Conservation (phyloP, 1,284 basidiomycete genomes). For the Naganishia sp. region DNA sequence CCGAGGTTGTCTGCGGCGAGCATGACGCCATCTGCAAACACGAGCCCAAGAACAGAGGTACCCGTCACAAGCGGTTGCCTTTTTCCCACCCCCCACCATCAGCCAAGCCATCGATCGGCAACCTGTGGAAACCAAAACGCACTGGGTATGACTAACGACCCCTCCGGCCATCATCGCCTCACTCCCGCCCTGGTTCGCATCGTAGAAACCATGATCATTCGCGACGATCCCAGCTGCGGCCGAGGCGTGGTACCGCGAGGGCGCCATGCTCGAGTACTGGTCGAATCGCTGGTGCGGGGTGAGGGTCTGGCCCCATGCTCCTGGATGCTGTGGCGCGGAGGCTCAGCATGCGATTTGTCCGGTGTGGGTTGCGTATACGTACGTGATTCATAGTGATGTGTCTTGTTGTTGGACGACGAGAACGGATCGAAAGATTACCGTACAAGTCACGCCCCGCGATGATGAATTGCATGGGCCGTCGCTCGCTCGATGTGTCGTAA, state of each 20-base stretch:
- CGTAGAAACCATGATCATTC: slow-evolving; percentile 16
- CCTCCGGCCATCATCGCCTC: slow-evolving; percentile 25
- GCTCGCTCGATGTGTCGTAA: slow-evolving; percentile 17
- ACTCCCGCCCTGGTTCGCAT: slow-evolving; percentile 12
- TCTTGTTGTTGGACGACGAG: neutral
- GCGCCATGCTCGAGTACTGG: slow-evolving; percentile 40
- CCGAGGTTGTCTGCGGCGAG: slow-evolving; percentile 98
- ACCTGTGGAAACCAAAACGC: neutral
- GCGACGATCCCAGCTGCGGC: slow-evolving; percentile 1
- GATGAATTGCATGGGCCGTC: neutral
- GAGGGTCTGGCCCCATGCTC: slow-evolving; percentile 51
- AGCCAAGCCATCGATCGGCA: neutral
- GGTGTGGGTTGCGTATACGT: slow-evolving; percentile 20
- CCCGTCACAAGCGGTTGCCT: slow-evolving; percentile 96
- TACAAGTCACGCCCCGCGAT: neutral
- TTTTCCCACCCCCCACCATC: neutral
- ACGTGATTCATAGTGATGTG: slow-evolving; percentile 39
- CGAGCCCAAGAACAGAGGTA: slow-evolving; percentile 89
- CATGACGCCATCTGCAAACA: slow-evolving; percentile 96
- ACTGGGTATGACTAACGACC: slow-evolving; percentile 29
- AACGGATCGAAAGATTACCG: neutral
- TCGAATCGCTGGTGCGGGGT: slow-evolving; percentile 45
- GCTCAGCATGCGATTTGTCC: neutral
- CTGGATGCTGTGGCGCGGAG: slow-evolving; percentile 44
- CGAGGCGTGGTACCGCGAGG: slow-evolving; percentile 7